Base-by-base conservation (phyloP, 176 grass and related monocot genomes). In the Canna indica region DNA sequence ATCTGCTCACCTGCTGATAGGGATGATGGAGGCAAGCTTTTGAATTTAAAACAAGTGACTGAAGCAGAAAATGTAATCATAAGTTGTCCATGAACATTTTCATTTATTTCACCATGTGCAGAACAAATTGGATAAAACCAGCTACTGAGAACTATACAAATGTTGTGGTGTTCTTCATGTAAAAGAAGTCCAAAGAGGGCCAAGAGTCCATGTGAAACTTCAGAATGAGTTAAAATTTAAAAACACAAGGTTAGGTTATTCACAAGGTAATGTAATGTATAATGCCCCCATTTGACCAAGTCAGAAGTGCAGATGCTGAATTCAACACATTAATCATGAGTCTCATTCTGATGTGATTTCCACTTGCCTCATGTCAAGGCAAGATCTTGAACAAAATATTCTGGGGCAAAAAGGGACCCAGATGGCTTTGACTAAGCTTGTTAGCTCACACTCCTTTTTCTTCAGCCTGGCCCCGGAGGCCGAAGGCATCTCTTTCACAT, bases 341-440 rank as follows among this genome's bases (percentile, higher is more conserved):
- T 66, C 63, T 41, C 63, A 14, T 38, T 66, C 63, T 38, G 63
- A 66, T 66, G 63, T 66, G 33, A 66, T 36, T 34, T 66, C 63
- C 34, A 66, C 63, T 39, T 66, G 10, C 8, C 63, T n/a, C 63
- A 39, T 66, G 63, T 66, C 62, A 66, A 66, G 22, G 63, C 63
- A 66, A 66, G 24, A 66, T 66, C 63, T 66, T 39, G 63, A 66
- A 32, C 29, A 66, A 66, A 39, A 66, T 66, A 66, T 39, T 66
- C 63, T 39, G 1, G 35, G 35, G 6, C 63, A 26, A 66, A 3
- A 12, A 39, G 63, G 63, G 34, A 10, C 35, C 35, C 63, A 38
- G 63, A 36, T 33, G 63, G 1, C 63, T n/a, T 66, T 66, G 63
- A 66, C 63, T 66, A 38, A 16, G 5, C 33, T 11, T 25, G 10